Percentiles rank a stretch among this genome's conserved stretches.
phyloP scores from a whole-genome alignment of 306 rosid species.

The Vigna unguiculata region DNA sequence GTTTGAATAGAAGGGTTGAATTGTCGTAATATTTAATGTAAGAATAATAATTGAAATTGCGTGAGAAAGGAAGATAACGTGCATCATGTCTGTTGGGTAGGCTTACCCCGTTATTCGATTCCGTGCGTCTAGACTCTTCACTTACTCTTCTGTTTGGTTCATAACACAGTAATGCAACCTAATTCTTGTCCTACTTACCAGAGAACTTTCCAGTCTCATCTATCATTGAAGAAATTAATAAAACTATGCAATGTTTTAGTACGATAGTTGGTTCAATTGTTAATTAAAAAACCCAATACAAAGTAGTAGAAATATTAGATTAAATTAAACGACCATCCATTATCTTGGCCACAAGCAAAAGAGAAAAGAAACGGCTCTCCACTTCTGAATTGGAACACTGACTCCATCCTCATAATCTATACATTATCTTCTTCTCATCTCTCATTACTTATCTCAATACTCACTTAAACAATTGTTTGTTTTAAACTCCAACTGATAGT shows the following conservation, averaged over 20 bases:
- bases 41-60: neutral
- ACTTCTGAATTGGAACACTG: conserved; percentile 23
- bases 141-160: neutral
- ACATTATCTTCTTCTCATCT: conserved; percentile 38
- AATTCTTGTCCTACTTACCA: neutral
- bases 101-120: neutral
- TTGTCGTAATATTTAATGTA: too few relatives aligned
- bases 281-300: conserved; percentile 1
- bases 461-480: neutral
- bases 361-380: conserved; percentile 16
- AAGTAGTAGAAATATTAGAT: conserved; percentile 14
- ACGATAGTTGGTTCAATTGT: conserved; percentile 1
- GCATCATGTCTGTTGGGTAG: neutral
- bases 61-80: neutral
- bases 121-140: conserved; percentile 35
- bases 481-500: neutral
- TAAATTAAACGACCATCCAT: conserved; percentile 19
- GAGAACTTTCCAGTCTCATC: conserved; percentile 29
- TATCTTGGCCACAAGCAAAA: conserved; percentile 18
- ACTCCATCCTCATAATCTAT: conserved; percentile 39
- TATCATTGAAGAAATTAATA: neutral
- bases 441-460: neutral
- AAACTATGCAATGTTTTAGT: neutral
- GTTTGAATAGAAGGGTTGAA: too few relatives aligned
- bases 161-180: neutral